Evolutionary conservation across 2,329 filamentous ascomycete species (phyloP), one percentile per base, ranked within the genome.

Genomic region (Fonsecaea multimorphosa): DNA sequence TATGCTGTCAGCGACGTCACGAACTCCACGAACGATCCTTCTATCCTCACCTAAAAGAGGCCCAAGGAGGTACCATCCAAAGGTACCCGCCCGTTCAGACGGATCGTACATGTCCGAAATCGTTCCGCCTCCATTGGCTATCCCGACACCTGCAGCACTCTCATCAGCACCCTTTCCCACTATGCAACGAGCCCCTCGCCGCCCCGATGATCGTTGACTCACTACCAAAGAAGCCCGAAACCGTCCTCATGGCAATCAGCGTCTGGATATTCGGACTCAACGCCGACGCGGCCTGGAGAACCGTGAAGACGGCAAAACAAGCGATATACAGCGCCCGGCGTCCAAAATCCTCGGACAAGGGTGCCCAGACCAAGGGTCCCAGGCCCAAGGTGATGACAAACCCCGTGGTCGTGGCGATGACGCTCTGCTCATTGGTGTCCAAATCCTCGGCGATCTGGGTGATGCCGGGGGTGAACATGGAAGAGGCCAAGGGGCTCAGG

Each of bases 321-420:
- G 90, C 88, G 70, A 91, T 77, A 61, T 88, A 88, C 74, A 93
- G 91, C 44, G 89, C 74, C 36, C 86, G 82, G 34, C 91, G 85
- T 36, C 91, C 91, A 72, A 84, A 86, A 40, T 91, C 80, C 78
- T 94, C 91, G 1, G 87, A 91, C 3, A 93, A 78, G 0, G 91
- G 91, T 1, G 90, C 90, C 82, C 89, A 91, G 16, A 93, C 80
- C 0, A 86, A 84, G 1, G 90, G 90, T 0, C 90, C 90, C 64
- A 90, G 72, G 8, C 82, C 82, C 1, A 84, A 74, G 76, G 81
- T 80, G 53, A 84, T 76, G 3, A 84, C 80, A 63, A 83, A 84
- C 11, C 80, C 81, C 0, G 82, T 84, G 3, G 81, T 84, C 22
- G 81, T 81, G 4, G 77, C 81, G 49, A 84, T 81, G 24, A 84